Evolutionary conservation across 768 basidiomycete species (phyloP).

Genomic region (Lyophyllum decastes): DNA sequence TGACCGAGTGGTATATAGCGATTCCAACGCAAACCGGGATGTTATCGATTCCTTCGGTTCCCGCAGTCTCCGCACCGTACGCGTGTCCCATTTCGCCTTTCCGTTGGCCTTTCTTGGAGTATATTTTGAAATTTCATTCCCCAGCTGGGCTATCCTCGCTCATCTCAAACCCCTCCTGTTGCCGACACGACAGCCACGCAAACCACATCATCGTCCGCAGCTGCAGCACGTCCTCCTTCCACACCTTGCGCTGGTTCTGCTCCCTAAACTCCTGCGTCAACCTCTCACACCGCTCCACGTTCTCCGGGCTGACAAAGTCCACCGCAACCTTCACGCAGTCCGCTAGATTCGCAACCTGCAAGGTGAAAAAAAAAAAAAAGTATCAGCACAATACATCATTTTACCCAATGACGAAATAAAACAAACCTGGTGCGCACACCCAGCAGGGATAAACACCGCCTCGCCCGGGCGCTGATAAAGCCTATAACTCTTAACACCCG

Average conservation of each 20-base stretch:
- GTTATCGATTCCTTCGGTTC: background rate
- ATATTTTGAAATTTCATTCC: too few relatives aligned
- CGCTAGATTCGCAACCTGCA: constrained; percentile 92
- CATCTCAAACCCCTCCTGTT: constrained; percentile 26
- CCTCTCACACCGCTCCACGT: constrained; percentile 81
- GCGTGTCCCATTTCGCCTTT: too few relatives aligned
- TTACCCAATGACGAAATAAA: background rate
- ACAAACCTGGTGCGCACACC: constrained; percentile 85
- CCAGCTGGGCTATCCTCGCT: constrained; percentile 1
- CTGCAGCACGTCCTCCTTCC: constrained; percentile 95
- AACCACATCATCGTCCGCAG: constrained; percentile 94
- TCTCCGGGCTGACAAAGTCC: constrained; percentile 95
- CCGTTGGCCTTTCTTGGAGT: too few relatives aligned
- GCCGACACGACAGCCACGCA: constrained; percentile 75
- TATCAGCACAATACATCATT: background rate
- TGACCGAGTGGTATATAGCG: background rate
- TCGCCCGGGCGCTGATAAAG: constrained; percentile 92
- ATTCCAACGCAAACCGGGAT: background rate
- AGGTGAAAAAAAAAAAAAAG: constrained; percentile 1
- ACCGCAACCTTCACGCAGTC: constrained; percentile 95
- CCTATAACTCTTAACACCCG: constrained; percentile 76
- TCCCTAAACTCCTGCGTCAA: constrained; percentile 88
- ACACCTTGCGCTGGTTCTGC: constrained; percentile 84
- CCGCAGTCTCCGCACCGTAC: too few relatives aligned
- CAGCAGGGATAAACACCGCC: constrained; percentile 94